A percentile compares a stretch with the other conserved stretches of the same genome.
These are phyloP conservation scores for Penicillium odoratum DNA, from an alignment of 495 filamentous ascomycete genomes.

Conservation along the genomic window DNA sequence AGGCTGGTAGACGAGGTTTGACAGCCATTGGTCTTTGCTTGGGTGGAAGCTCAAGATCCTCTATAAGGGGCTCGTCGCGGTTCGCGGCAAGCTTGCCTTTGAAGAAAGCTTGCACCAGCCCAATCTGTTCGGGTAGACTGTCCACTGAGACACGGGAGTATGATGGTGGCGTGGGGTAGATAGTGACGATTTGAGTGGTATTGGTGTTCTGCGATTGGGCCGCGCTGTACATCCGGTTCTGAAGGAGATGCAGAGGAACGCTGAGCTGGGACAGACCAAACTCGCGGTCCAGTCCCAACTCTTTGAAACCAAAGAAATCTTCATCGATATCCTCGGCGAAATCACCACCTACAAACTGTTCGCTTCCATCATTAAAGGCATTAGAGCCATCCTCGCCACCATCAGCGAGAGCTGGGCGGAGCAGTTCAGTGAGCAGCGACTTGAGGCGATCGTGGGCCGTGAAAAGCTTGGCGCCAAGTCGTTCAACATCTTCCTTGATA, in stretches of 20 bases:
- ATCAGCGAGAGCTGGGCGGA: conserved; percentile 84
- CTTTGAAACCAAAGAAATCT: conserved; percentile 99
- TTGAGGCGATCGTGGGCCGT: conserved; percentile 92
- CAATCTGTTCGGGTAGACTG: conserved; percentile 75
- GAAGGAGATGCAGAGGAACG: conserved; percentile 91
- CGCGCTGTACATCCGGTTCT: conserved; percentile 81
- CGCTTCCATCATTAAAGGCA: conserved; percentile 93
- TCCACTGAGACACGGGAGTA: conserved; percentile 79
- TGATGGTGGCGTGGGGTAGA: conserved; percentile 60
- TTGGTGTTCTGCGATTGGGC: conserved; percentile 73
- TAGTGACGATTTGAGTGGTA: conserved; percentile 47
- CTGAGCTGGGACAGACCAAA: conserved; percentile 81
- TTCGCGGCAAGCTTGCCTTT: conserved; percentile 80
- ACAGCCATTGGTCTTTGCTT: conserved; percentile 81
- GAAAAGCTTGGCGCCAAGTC: conserved; percentile 77
- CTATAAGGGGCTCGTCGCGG: conserved; percentile 76
- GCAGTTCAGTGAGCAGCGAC: conserved; percentile 80
- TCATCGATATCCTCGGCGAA: conserved; percentile 97
- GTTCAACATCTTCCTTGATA: conserved; percentile 89
- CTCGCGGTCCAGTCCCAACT: conserved; percentile 87
- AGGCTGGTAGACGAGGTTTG: conserved; percentile 82
- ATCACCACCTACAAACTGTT: conserved; percentile 94
- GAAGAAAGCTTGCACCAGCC: conserved; percentile 86
- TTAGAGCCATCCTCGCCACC: conserved; percentile 80
- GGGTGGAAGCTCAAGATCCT: conserved; percentile 91